Conservation (phyloP, 192 early-diverging fungal genomes). For the Backusella liffmaniae region DNA sequence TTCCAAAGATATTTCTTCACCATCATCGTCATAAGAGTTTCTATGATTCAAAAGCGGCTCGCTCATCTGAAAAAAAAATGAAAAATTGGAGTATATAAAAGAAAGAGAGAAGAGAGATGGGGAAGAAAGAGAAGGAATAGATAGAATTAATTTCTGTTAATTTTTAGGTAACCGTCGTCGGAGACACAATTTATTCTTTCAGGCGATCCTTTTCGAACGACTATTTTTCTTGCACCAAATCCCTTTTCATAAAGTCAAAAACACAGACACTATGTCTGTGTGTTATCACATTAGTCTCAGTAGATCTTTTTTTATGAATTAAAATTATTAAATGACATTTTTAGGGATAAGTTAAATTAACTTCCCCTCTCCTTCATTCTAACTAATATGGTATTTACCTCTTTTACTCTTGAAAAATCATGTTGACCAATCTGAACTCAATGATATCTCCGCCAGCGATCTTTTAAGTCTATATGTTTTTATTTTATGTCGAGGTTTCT, state of each 20-base stretch:
- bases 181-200: background rate
- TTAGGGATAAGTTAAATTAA: background rate
- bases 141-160: background rate
- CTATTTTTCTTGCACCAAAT: background rate
- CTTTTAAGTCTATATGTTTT: background rate
- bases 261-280: background rate
- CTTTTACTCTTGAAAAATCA: background rate
- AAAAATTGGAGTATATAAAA: background rate
- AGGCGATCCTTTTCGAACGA: background rate
- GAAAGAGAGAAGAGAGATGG: background rate
- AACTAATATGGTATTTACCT: background rate
- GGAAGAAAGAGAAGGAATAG: background rate
- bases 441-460: background rate
- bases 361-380: background rate
- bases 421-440: background rate
- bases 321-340: background rate
- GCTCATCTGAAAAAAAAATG: background rate
- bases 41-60: constrained; percentile 1
- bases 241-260: constrained; percentile 1
- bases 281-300: background rate
- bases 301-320: background rate
- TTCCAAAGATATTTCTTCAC: constrained; percentile 8
- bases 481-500: background rate
- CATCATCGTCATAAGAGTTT: background rate
- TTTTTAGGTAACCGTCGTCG: background rate